These are phyloP conservation scores for Strobilomyces dryophilus DNA, from an alignment of 768 basidiomycete genomes.

Conservation along the genomic window DNA sequence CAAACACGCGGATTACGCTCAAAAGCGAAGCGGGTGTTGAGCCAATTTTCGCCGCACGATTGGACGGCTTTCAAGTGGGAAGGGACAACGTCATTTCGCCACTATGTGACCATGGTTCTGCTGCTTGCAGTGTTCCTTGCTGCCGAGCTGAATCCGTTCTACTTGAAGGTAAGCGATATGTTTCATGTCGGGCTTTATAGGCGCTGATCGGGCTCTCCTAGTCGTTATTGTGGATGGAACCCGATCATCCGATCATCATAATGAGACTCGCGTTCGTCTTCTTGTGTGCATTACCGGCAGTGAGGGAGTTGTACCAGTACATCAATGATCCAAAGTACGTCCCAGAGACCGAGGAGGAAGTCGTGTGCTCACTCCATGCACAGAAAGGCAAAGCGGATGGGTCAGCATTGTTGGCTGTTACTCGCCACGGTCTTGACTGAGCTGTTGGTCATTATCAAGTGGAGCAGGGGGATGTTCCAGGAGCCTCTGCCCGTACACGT, in stretches of 20 bases:
- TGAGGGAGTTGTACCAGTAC: conserved; percentile 80
- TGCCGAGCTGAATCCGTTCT: conserved; percentile 85
- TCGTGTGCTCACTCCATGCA: conserved; percentile 3
- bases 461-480: conserved; percentile 69
- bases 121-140: conserved; percentile 76
- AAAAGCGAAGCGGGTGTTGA: conserved; percentile 75
- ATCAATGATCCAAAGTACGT: conserved; percentile 75
- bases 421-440: conserved; percentile 85
- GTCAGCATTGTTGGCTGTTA: conserved; percentile 83
- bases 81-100: conserved; percentile 66
- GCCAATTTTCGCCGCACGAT: conserved; percentile 83
- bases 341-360: background rate
- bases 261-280: conserved; percentile 70
- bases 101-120: conserved; percentile 72
- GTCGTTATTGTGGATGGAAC: conserved; percentile 79
- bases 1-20: conserved; percentile 74
- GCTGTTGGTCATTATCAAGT: conserved; percentile 75
- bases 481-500: conserved; percentile 60
- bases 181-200: conserved; percentile 17
- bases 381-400: conserved; percentile 84
- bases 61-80: conserved; percentile 90
- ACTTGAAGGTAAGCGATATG: conserved; percentile 61
- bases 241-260: conserved; percentile 82
- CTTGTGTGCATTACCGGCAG: conserved; percentile 82
- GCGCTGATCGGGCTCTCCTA: conserved; percentile 21